These are phyloP conservation scores for Blastocystis sp. DNA, from an alignment of 352 stramenopile genomes.

Conservation along the genomic window DNA sequence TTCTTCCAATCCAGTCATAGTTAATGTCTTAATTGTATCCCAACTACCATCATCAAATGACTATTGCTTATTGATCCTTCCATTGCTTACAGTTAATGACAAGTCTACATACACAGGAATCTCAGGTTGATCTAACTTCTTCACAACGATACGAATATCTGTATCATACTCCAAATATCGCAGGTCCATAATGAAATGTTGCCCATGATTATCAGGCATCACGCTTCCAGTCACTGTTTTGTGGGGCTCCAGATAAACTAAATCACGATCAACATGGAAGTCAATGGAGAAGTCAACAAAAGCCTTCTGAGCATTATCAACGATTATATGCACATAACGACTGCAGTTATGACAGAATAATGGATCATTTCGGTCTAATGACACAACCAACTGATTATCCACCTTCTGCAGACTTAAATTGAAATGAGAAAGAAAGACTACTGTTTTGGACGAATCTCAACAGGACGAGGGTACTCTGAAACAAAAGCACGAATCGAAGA, in stretches of 20 bases:
- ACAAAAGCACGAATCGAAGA: neutral
- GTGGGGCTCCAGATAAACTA: neutral
- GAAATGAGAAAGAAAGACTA: neutral
- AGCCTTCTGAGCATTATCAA: neutral
- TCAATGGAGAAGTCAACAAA: neutral
- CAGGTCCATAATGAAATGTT: constrained; percentile 37
- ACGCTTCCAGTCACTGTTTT: neutral
- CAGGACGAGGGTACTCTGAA: neutral
- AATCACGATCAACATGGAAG: constrained; percentile 31
- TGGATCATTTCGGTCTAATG: neutral
- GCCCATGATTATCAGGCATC: constrained; percentile 11
- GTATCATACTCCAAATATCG: constrained; percentile 2
- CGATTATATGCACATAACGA: constrained; percentile 18
- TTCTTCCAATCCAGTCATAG: neutral
- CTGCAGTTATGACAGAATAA: constrained; percentile 39
- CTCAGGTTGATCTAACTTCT: constrained; percentile 8
- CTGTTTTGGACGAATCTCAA: neutral
- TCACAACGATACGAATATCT: neutral
- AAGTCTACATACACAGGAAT: neutral
- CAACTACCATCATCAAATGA: constrained; percentile 54
- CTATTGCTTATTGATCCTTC: neutral
- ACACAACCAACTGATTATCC: neutral
- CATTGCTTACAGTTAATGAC: neutral
- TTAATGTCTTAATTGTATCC: neutral
- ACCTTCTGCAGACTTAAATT: neutral